Base-by-base conservation (phyloP, 2,329 filamentous ascomycete species). In the Trichoderma arundinaceum region DNA sequence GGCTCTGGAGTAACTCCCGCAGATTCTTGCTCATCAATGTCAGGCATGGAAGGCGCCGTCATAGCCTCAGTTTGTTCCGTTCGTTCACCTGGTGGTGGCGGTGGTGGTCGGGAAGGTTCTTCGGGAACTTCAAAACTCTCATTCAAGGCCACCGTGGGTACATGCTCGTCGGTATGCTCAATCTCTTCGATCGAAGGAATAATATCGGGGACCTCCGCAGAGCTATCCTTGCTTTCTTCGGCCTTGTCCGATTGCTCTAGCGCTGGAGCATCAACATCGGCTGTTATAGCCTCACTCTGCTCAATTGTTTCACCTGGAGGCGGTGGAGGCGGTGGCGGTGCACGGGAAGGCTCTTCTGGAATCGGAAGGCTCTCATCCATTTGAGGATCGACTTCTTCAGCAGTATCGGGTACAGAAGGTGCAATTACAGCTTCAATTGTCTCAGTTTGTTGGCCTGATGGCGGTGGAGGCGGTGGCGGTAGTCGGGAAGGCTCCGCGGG, bases 381-480 rank as follows among this genome's bases (percentile, higher is more conserved):
- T 52, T 76, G 74, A 49, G 17, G 5, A 22, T 49, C 46, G 4
- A 7, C 22, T 49, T 49, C 46, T 4, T 49, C 7, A 4, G 46
- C 33, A 7, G 52, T 35, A 22, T 15, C 28, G 4, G 35, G 33
- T n/a, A 35, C 38, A 28, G 59, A 35, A 5, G 59, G 48, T 53
- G 54, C 22, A 28, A 28, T 28, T 28, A 28, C 22, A 28, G 22
- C 22, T 4, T 28, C 22, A 28, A 28, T 28, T 28, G 2, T 28
- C 22, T 28, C 22, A 3, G 4, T 28, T 28, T 28, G 22, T 4
- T 28, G 22, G 22, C 22, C 22, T 28, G 22, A 4, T 28, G 22
- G 22, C 4, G 22, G 22, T 28, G 22, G n/a, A n/a, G n/a, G 22
- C 22, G 22, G 22, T 28, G 22, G 22, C 2, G 22, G 54, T 46